Conservation (phyloP, 805 yeast species). For the Metschnikowia gelsemii region DNA sequence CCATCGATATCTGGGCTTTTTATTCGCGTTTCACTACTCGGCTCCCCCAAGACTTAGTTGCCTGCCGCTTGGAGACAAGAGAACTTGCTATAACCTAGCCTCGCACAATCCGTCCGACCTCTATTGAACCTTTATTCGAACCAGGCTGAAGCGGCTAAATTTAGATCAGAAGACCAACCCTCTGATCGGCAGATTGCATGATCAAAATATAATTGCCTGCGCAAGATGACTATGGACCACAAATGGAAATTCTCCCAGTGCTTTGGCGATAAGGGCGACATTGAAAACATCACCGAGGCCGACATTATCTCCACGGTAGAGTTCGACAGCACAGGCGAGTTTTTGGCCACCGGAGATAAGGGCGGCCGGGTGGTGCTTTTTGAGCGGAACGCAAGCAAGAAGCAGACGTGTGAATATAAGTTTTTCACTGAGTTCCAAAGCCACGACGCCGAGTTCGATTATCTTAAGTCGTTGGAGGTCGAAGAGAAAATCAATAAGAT, state of each 20-base stretch:
- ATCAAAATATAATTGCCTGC: neutral
- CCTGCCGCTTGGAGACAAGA: too few species aligned
- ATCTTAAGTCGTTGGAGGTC: conserved; percentile 90
- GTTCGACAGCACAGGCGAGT: conserved; percentile 92
- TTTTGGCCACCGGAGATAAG: conserved; percentile 95
- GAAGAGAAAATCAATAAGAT: conserved; percentile 98
- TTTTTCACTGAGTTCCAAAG: conserved; percentile 96
- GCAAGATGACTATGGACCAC: conserved; percentile 30
- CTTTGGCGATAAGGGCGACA: conserved; percentile 98
- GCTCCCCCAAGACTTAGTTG: too few species aligned
- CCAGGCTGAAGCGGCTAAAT: too few species aligned
- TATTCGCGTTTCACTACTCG: too few species aligned
- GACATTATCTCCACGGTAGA: conserved; percentile 97
- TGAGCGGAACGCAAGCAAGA: conserved; percentile 77
- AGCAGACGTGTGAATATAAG: conserved; percentile 76
- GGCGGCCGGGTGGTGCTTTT: conserved; percentile 97
- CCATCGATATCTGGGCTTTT: too few species aligned
- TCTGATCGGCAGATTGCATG: neutral
- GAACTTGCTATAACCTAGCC: too few species aligned
- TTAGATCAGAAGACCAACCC: too few species aligned
- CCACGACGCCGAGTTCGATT: conserved; percentile 98
- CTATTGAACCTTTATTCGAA: too few species aligned
- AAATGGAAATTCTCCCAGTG: conserved; percentile 92
- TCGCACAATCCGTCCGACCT: too few species aligned
- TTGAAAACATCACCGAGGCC: conserved; percentile 92